Conservation (phyloP, 768 basidiomycete genomes). For the Artomyces pyxidatus region DNA sequence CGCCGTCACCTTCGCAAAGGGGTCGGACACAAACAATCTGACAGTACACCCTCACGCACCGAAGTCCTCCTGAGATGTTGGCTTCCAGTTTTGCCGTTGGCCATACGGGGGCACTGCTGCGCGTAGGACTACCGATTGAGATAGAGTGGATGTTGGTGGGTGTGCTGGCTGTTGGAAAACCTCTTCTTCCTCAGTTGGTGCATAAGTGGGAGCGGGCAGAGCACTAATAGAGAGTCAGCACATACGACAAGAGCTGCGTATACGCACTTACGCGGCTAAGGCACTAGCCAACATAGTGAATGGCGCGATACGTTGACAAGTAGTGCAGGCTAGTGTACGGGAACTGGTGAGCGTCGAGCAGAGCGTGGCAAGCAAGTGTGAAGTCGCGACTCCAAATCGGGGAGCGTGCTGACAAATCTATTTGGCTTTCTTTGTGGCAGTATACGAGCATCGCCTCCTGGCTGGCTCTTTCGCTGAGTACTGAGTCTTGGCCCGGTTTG, state of each 20-base stretch:
- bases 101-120: slow-evolving; percentile 75
- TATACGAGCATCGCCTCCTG: no score
- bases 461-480: no score
- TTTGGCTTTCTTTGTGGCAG: no score
- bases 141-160: slow-evolving; percentile 21
- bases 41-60: slow-evolving; percentile 37
- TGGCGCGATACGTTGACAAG: no score
- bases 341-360: no score
- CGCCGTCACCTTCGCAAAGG: slow-evolving; percentile 57
- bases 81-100: slow-evolving; percentile 79
- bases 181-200: slow-evolving; percentile 56
- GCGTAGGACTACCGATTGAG: slow-evolving; percentile 40
- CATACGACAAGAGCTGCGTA: neutral
- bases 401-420: no score
- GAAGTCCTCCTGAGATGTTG: slow-evolving; percentile 74
- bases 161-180: slow-evolving; percentile 27
- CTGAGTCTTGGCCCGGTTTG: no score
- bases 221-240: slow-evolving; percentile 32
- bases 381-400: no score
- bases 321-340: no score
- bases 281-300: slow-evolving; percentile 43
- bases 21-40: slow-evolving; percentile 4
- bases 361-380: no score
- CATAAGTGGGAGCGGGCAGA: slow-evolving; percentile 59
- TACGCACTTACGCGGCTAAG: slow-evolving; percentile 61